Evolutionary conservation across 108 stramenopile genomes (phyloP).

Genomic region (Stephanodiscus triporus): DNA sequence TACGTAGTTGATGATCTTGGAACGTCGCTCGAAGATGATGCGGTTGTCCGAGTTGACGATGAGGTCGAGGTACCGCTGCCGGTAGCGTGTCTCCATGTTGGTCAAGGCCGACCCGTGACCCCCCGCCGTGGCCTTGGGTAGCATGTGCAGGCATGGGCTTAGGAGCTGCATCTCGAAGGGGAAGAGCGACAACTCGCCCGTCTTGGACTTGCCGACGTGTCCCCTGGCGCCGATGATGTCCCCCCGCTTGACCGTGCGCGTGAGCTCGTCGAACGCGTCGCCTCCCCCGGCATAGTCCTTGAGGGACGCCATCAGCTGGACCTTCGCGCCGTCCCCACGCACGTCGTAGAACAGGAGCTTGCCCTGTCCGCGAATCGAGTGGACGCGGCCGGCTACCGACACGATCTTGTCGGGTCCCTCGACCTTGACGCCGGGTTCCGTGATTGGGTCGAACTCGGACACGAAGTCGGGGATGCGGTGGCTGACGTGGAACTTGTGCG

Average conservation of each 20-base stretch:
- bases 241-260: slow-evolving; percentile 84
- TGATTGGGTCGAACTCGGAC: slow-evolving; percentile 71
- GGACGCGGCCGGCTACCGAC: slow-evolving; percentile 93
- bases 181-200: slow-evolving; percentile 97
- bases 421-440: slow-evolving; percentile 69
- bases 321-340: slow-evolving; percentile 92
- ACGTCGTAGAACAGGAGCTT: slow-evolving; percentile 98
- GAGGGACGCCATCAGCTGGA: slow-evolving; percentile 95
- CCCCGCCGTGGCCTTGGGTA: slow-evolving; percentile 91
- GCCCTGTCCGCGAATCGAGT: slow-evolving; percentile 92
- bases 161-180: slow-evolving; percentile 84
- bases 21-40: slow-evolving; percentile 85
- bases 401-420: slow-evolving; percentile 67
- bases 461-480: slow-evolving; percentile 91
- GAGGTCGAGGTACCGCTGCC: slow-evolving; percentile 98
- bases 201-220: slow-evolving; percentile 92
- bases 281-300: slow-evolving; percentile 81
- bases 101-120: slow-evolving; percentile 76
- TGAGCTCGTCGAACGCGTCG: slow-evolving; percentile 89
- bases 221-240: slow-evolving; percentile 97
- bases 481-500: slow-evolving; percentile 97
- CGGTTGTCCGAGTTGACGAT: slow-evolving; percentile 94
- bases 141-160: slow-evolving; percentile 98
- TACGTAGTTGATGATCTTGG: slow-evolving; percentile 92
- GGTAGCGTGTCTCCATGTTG: slow-evolving; percentile 97